Evolutionary conservation across 2,329 filamentous ascomycete species (phyloP), one percentile per base, ranked within the genome.

Genomic region (Clarireedia homoeocarpa): DNA sequence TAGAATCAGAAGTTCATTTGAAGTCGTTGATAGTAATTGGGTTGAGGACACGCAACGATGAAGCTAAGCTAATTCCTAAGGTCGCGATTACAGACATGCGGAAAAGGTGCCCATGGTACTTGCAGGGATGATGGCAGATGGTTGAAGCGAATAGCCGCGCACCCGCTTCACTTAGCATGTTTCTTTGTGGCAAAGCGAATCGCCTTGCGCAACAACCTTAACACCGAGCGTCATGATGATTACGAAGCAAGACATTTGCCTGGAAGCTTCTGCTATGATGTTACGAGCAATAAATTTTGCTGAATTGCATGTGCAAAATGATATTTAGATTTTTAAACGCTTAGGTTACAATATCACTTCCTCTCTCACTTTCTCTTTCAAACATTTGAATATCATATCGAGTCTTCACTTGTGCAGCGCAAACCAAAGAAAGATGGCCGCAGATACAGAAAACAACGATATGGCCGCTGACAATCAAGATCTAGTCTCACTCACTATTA

Each of bases 401-500:
- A 40, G 17, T 49, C 53, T 5, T 39, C n/a, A 14, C 9, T 53
- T 47, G 51, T 38, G 42, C 15, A 40, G 14, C 39, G 17, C 39
- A 40, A 44, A 17, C 40, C 40, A 3, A 10, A 10, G 40, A 44
- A 44, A 51, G 24, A 20, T 10, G 24, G 12, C 47, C 24, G 12
- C 17, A 10, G 30, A 27, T 34, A 55, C 40, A 24, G 59, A 64
- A 51, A 57, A 36, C 12, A 54, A 58, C 51, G 46, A 38, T 30
- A 58, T 58, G 52, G 55, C 62, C 55, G 62, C 61, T 65, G 58
- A 68, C 52, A 52, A 44, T n/a, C 60, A 66, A 58, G 62, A 65
- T 55, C 56, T 58, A 55, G 69, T 81, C 60, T 71, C 71, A 42
- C 71, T 83, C 45, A 71, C 67, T 5, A 62, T 83, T 54, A 72